Evolutionary conservation across 2,329 filamentous ascomycete species (phyloP).

Genomic region (Gaeumannomyces tritici): DNA sequence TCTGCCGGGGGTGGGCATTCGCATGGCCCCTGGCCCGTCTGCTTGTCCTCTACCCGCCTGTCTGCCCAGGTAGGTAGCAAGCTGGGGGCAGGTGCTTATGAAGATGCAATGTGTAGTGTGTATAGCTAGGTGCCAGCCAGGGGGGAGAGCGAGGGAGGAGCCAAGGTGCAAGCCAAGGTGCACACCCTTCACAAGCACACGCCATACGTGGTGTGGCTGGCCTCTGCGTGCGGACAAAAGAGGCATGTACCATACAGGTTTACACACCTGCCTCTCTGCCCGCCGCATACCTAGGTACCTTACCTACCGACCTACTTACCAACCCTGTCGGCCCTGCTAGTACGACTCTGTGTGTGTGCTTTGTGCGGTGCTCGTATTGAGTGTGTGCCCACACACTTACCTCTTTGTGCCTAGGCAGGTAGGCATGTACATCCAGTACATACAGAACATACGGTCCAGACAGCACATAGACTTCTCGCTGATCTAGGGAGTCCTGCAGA

Average conservation of each 20-base stretch:
- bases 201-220: not conserved
- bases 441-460: too few species aligned
- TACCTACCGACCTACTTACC: too few species aligned
- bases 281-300: not conserved
- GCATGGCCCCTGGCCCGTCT: too few species aligned
- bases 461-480: not conserved
- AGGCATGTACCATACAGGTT: not conserved
- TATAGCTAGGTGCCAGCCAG: not conserved
- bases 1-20: not conserved
- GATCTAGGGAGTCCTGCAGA: not conserved
- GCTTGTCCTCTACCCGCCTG: not conserved
- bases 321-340: not conserved
- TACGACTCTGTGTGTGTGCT: conserved; percentile 3
- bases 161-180: too few species aligned
- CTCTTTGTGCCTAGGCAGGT: too few species aligned
- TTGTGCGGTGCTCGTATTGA: too few species aligned
- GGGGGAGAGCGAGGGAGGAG: too few species aligned
- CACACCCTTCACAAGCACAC: not conserved
- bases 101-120: not conserved
- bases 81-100: not conserved
- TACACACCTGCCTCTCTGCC: not conserved
- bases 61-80: not conserved
- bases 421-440: too few species aligned
- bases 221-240: not conserved
- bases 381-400: not conserved